These are phyloP conservation scores for Paracamarosporium sp. DNA, from an alignment of 2,329 filamentous ascomycete species.

Conservation along the genomic window DNA sequence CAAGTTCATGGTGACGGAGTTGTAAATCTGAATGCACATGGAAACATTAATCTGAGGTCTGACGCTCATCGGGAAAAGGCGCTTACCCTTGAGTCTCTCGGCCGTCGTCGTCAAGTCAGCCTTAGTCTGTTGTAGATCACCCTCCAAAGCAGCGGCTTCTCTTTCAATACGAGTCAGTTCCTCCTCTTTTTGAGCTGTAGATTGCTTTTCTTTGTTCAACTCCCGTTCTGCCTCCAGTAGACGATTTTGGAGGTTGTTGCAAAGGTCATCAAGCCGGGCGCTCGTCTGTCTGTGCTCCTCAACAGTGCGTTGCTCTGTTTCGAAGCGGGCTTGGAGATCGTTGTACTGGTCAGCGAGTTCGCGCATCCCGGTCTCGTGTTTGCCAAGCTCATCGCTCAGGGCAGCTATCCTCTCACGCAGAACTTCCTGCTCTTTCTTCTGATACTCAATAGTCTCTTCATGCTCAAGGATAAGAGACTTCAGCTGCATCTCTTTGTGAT, in stretches of 20 bases:
- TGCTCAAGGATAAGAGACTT: constrained; percentile 26
- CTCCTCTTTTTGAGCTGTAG: constrained; percentile 16
- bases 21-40: constrained; percentile 18
- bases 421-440: constrained; percentile 15
- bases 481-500: constrained; percentile 47
- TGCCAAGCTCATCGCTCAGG: constrained; percentile 13
- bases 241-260: not conserved
- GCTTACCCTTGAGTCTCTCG: constrained; percentile 15
- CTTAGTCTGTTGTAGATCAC: constrained; percentile 25
- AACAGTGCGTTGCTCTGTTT: constrained; percentile 29
- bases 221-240: not conserved
- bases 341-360: constrained; percentile 33
- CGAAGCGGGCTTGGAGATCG: constrained; percentile 36
- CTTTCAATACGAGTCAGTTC: constrained; percentile 31
- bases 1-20: constrained; percentile 24
- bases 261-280: not conserved
- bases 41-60: not conserved
- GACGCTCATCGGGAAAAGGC: not conserved
- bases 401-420: constrained; percentile 6
- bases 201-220: not conserved
- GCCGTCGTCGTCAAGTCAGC: constrained; percentile 20
- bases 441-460: constrained; percentile 22
- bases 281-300: constrained; percentile 8
- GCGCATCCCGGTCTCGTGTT: constrained; percentile 16
- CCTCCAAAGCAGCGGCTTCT: constrained; percentile 23